Percentiles rank a stretch among this genome's conserved stretches.
These are phyloP conservation scores for Aspergillus melleus DNA, from an alignment of 2,329 filamentous ascomycete species.

Conservation along the genomic window DNA sequence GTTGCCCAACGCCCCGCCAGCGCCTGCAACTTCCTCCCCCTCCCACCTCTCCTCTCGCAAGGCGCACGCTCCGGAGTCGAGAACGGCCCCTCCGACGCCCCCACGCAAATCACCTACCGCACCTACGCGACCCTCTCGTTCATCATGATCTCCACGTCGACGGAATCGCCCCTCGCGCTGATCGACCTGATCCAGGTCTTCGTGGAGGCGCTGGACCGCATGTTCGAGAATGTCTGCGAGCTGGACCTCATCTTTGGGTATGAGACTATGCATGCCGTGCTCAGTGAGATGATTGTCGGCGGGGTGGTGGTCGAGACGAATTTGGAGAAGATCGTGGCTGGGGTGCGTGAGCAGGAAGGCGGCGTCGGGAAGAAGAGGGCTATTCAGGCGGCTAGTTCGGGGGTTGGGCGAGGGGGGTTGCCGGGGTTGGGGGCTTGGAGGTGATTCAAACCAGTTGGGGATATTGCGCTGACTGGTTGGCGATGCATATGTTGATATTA, in stretches of 20 bases:
- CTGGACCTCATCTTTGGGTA: slow-evolving; percentile 99
- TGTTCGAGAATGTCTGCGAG: slow-evolving; percentile 99
- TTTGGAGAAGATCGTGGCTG: slow-evolving; percentile 81
- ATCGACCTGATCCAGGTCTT: slow-evolving; percentile 98
- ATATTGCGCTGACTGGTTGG: too few species aligned
- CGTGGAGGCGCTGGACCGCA: slow-evolving; percentile 87
- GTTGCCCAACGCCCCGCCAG: slow-evolving; percentile 89
- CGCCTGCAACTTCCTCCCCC: slow-evolving; percentile 95
- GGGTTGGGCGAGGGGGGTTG: slow-evolving; percentile 37
- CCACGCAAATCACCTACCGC: slow-evolving; percentile 94
- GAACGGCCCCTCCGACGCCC: slow-evolving; percentile 75
- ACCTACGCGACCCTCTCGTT: slow-evolving; percentile 99
- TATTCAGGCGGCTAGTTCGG: slow-evolving; percentile 43
- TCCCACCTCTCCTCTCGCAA: slow-evolving; percentile 62
- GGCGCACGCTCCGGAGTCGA: slow-evolving; percentile 49
- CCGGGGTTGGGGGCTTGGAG: slow-evolving; percentile 43
- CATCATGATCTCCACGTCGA: slow-evolving; percentile 95
- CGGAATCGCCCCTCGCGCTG: slow-evolving; percentile 90
- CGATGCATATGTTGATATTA: too few species aligned
- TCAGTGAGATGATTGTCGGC: slow-evolving; percentile 93
- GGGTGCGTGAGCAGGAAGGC: slow-evolving; percentile 62
- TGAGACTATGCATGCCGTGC: slow-evolving; percentile 86
- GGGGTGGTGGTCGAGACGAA: slow-evolving; percentile 93
- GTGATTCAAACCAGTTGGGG: slow-evolving; percentile 18
- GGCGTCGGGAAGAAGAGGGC: slow-evolving; percentile 44